Evolutionary conservation across 345 rosid genomes (phyloP), one percentile per base, ranked within the genome.

Genomic region (Limnanthes douglasii): DNA sequence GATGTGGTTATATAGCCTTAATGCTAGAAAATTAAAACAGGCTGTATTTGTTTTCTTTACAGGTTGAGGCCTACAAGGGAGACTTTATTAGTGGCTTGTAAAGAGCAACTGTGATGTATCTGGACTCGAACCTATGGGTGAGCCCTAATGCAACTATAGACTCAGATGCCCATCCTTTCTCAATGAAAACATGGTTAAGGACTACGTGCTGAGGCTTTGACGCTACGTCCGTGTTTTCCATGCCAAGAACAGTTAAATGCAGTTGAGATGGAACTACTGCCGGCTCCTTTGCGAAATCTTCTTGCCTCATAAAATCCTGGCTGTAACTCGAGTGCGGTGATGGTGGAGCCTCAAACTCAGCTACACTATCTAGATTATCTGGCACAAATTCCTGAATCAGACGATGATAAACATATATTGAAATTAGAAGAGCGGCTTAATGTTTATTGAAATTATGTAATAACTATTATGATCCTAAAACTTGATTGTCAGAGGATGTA

Each of bases 71-170:
- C 10, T 24, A 15, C 3, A 3, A 12, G 7, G 23, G 57, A 51
- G 60, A 76, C 77, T 84, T 62, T 53, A 56, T 62, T 18, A 64
- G 68, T 0, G 94, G 92, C 68, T 83, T 90, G 50, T 77, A 79
- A 28, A 84, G 86, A 46, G 75, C 84, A 56, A 90, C 84, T 9
- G 98, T 79, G 22, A 80, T 86, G 39, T 84, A 84, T 48, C 80
- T 90, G 31, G 98, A 74, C 62, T 90, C 51, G 34, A 79, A 84
- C 70, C 98, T 57, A 44, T 84, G 86, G 5, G 94, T 79, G 50
- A 79, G 46, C 43, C 98, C 98, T 20, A 90, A 46, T 9, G 95
- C 73, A 37, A 90, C 74, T 14, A 77, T 57, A 1, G 95, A 68
- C 15, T 84, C 78, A 1, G 95, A 66, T 15, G 76, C 67, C 76